Evolutionary conservation across 1,284 basidiomycete genomes (phyloP), one percentile per base, ranked within the genome.

Genomic region (Malassezia psittaci): DNA sequence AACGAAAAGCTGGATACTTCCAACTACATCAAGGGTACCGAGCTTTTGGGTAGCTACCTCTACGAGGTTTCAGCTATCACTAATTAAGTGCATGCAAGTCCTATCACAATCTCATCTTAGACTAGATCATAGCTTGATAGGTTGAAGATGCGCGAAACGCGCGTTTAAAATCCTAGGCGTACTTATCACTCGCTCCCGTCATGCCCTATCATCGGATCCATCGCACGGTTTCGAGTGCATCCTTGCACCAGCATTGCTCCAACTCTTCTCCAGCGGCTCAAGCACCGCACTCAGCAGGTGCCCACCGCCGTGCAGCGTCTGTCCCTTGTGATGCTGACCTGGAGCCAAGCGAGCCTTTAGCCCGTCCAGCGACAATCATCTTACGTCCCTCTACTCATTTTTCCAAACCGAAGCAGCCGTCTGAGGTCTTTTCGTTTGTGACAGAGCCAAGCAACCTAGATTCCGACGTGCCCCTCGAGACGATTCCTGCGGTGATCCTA

Each of bases 1-100:
- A 94, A 94, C 77, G 93, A 98, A 80, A 98, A 98, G 62, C 79
- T 98, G 51, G 91, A 98, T 77, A 81, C 81, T 48, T 84, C 83
- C 57, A 98, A 98, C 80, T 96, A 86, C 78, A 87, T 96, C 67
- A 81, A 89, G 76, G 90, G 90, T 36, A 74, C 72, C 49, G 69
- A 75, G 76, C 77, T 90, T 41, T 78, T 90, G 47, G 88, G 87
- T 41, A 81, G 83, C 24, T 90, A 90, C 77, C 78, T 90, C 67
- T 87, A 89, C 74, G 86, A 56, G 29, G 43, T 56, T 10, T 32
- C 47, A 24, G 24, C 21, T 10, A 13, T 33, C 24, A 34, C 43
- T 11, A 6, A 12, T 15, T 45, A 45, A 45, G 43, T 34, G 18
- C 43, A 29, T 29, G 43, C 43, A 45, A 19, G 12, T 7, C 19